Conservation (phyloP, 2,329 filamentous ascomycete species). For the Dothistroma pini region DNA sequence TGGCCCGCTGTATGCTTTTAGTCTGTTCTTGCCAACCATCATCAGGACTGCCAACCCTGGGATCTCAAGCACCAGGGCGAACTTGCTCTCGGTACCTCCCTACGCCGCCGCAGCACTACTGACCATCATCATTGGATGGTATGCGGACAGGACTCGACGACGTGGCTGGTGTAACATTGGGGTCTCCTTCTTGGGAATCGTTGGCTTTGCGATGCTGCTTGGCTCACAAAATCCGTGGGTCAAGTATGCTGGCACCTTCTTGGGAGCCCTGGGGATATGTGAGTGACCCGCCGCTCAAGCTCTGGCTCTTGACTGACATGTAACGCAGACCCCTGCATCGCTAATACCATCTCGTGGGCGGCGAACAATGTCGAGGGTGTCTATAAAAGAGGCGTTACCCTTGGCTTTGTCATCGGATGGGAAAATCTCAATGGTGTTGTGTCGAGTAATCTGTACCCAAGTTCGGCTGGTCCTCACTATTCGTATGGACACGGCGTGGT, state of each 20-base stretch:
- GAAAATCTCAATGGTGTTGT: slow-evolving; percentile 85
- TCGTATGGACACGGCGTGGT: slow-evolving; percentile 71
- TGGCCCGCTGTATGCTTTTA: slow-evolving; percentile 71
- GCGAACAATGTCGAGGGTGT: slow-evolving; percentile 87
- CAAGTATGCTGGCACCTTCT: slow-evolving; percentile 78
- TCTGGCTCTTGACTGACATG: not conserved
- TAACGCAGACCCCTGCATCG: slow-evolving; percentile 42
- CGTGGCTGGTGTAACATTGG: slow-evolving; percentile 78
- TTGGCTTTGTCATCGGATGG: slow-evolving; percentile 87
- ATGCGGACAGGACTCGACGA: slow-evolving; percentile 69
- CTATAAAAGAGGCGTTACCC: slow-evolving; percentile 82
- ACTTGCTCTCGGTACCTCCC: slow-evolving; percentile 71
- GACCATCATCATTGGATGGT: slow-evolving; percentile 66
- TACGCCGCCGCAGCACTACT: slow-evolving; percentile 68
- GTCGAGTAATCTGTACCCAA: slow-evolving; percentile 72
- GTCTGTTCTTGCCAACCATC: slow-evolving; percentile 75
- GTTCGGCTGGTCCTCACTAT: slow-evolving; percentile 45
- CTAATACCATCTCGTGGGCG: slow-evolving; percentile 81
- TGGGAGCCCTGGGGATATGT: slow-evolving; percentile 87
- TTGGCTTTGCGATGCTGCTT: slow-evolving; percentile 77
- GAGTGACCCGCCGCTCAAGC: slow-evolving; percentile 51
- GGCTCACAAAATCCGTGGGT: slow-evolving; percentile 58
- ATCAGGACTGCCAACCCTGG: slow-evolving; percentile 51
- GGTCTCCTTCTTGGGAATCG: slow-evolving; percentile 66
- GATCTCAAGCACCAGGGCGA: slow-evolving; percentile 60